Conservation (phyloP, 2,329 filamentous ascomycete species). For the Fonsecaea pedrosoi region DNA sequence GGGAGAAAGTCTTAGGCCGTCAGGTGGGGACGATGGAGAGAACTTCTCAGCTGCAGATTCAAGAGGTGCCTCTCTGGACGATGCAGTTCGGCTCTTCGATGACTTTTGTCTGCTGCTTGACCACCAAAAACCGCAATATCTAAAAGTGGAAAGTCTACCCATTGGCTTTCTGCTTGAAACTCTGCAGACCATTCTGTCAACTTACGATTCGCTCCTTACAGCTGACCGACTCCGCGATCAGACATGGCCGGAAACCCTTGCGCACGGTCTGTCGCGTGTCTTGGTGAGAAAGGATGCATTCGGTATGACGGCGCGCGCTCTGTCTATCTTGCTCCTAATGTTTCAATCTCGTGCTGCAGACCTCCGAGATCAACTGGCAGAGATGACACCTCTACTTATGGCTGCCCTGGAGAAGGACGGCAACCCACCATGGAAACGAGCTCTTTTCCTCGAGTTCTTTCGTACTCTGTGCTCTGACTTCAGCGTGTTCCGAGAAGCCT, state of each 20-base stretch:
- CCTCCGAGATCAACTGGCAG: conserved; percentile 70
- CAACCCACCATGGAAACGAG: conserved; percentile 80
- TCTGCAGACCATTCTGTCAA: conserved; percentile 87
- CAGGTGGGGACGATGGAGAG: conserved; percentile 24
- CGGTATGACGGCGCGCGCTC: conserved; percentile 29
- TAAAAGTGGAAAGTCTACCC: conserved; percentile 78
- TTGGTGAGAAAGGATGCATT: conserved; percentile 34
- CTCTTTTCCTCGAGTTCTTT: conserved; percentile 90
- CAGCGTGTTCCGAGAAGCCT: conserved; percentile 78
- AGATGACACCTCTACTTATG: conserved; percentile 79
- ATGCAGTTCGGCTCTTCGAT: conserved; percentile 67
- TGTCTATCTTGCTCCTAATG: conserved; percentile 29
- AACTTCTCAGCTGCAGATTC: conserved; percentile 29
- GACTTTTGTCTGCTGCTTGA: conserved; percentile 89
- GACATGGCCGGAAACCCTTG: conserved; percentile 70
- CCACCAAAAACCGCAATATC: conserved; percentile 79
- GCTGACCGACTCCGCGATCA: conserved; percentile 80
- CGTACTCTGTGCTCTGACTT: conserved; percentile 84
- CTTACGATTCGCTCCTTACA: conserved; percentile 80
- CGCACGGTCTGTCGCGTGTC: conserved; percentile 31
- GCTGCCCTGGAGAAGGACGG: conserved; percentile 86
- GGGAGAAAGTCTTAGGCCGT: neutral
- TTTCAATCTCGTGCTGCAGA: conserved; percentile 20
- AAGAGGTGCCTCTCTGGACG: conserved; percentile 50
- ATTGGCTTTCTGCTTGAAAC: conserved; percentile 87